Evolutionary conservation across 176 grass and related monocot genomes (phyloP), one percentile per base, ranked within the genome.

Genomic region (Phoenix roebelenii): DNA sequence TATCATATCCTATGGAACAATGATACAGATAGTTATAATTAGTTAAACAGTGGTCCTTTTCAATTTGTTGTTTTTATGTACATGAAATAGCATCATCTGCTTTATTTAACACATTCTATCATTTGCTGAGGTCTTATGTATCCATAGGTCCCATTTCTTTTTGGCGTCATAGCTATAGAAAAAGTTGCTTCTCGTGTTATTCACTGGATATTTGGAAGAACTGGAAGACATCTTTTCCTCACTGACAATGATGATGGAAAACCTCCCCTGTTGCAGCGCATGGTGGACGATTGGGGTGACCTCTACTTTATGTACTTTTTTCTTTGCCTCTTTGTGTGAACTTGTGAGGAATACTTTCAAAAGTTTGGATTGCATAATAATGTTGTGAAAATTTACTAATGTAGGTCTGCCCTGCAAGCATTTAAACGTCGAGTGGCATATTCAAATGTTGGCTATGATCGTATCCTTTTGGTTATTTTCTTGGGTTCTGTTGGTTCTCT

Each of bases 121-220:
- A 44, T 44, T 44, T 44, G 35, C 14, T 44, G 35, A 44, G 35
- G 35, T 14, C 7, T 44, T 12, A 44, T 44, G 12, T 44, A 59
- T 74, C 16, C 78, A 26, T 69, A 98, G 93, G 93, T 98, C 72
- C 93, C 93, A 69, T 98, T 98, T 81, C 84, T 92, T 70, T 92
- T 98, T 61, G 93, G 93, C 24, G 63, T 98, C 35, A 80, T 87
- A 23, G 87, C 76, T 16, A 74, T 92, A 39, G 93, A 98, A 76
- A 98, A 74, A 39, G 77, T 92, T 67, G 88, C 93, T 0, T 83
- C 77, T 68, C 67, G 25, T 79, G 77, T 98, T 49, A 92, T 98
- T 83, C 87, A 92, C 68, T 81, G 87, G 49, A 98, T 98, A 77
- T 98, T 98, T 57, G 79, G 87, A 92, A 79, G 71, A 80, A 98